These are phyloP conservation scores for Termitomyces sp. DNA, from an alignment of 768 basidiomycete species.

Conservation along the genomic window DNA sequence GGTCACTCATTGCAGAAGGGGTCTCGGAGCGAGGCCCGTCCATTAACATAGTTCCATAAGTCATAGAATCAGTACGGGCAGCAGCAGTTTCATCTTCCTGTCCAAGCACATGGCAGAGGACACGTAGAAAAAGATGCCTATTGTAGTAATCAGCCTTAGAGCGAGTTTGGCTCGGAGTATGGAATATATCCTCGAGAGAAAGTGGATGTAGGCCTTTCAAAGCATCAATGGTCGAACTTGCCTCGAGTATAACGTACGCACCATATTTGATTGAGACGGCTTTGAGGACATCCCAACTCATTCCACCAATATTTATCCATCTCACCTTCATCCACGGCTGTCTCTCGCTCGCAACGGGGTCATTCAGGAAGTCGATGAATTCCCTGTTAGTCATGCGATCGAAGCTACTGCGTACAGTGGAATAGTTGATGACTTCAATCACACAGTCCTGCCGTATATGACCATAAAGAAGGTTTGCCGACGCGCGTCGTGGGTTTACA, in stretches of 20 bases:
- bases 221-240: not conserved
- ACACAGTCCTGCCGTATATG: slow-evolving; percentile 55
- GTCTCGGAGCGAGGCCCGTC: slow-evolving; percentile 30
- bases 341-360: slow-evolving; percentile 36
- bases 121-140: slow-evolving; percentile 65
- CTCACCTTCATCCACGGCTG: slow-evolving; percentile 65
- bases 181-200: slow-evolving; percentile 66
- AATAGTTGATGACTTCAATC: slow-evolving; percentile 69
- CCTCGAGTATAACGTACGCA: slow-evolving; percentile 22
- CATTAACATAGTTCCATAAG: slow-evolving; percentile 22
- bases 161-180: slow-evolving; percentile 46
- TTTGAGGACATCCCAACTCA: slow-evolving; percentile 71
- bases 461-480: slow-evolving; percentile 50
- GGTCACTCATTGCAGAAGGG: slow-evolving; percentile 22
- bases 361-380: slow-evolving; percentile 53
- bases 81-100: slow-evolving; percentile 21
- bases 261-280: slow-evolving; percentile 61
- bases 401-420: slow-evolving; percentile 45
- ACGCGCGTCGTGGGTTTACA: slow-evolving; percentile 58
- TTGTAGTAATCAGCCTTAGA: slow-evolving; percentile 70
- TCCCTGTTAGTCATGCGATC: slow-evolving; percentile 55
- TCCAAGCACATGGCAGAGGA: slow-evolving; percentile 58
- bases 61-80: slow-evolving; percentile 10
- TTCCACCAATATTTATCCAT: slow-evolving; percentile 70
- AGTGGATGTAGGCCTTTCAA: slow-evolving; percentile 61